Evolutionary conservation across 306 rosid species (phyloP).

Genomic region (Castanea crenata): DNA sequence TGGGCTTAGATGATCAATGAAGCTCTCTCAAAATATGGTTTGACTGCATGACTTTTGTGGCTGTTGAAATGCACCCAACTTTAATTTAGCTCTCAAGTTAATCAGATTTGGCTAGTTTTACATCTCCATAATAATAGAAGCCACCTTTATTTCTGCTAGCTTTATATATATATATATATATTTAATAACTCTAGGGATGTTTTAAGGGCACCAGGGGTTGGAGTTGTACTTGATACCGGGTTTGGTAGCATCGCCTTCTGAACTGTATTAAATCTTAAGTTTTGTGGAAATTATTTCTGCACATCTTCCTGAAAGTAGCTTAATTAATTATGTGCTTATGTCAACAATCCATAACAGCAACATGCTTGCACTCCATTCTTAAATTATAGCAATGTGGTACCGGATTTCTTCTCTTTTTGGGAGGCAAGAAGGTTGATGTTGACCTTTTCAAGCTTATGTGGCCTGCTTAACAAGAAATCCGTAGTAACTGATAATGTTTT

Average conservation of each 20-base stretch:
- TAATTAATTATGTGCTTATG: not conserved
- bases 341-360: not conserved
- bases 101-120: not conserved
- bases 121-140: not conserved
- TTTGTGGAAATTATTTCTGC: not conserved
- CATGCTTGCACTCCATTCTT: not conserved
- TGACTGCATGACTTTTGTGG: not conserved
- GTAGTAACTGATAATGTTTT: not conserved
- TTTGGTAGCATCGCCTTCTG: not conserved
- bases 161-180: too few relatives aligned
- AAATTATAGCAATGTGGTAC: not conserved
- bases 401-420: not conserved
- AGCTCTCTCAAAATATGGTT: not conserved
- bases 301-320: not conserved
- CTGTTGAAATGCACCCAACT: not conserved
- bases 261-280: not conserved
- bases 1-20: not conserved
- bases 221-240: not conserved
- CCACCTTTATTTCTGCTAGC: not conserved
- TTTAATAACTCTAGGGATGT: not conserved
- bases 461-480: not conserved
- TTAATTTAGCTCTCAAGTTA: not conserved
- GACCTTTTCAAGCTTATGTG: not conserved
- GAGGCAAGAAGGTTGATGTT: not conserved
- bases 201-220: not conserved